Conservation (phyloP, 2,329 filamentous ascomycete genomes). For the Colletotrichum gigasporum region DNA sequence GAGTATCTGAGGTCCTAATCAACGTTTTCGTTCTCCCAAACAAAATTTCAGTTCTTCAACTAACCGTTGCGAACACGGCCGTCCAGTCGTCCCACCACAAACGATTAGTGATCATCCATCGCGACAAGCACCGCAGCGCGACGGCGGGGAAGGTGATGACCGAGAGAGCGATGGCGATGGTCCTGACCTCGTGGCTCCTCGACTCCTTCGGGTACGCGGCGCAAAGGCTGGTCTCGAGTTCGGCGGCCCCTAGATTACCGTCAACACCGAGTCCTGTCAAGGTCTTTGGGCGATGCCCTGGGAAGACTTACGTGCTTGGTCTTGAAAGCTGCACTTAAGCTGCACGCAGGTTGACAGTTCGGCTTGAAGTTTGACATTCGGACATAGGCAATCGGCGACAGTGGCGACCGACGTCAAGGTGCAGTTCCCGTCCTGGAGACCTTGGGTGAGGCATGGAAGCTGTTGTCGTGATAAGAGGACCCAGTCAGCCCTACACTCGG, state of each 20-base stretch:
- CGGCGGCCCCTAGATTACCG: not conserved
- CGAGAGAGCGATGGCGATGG: slow-evolving; percentile 37
- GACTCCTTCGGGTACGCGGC: slow-evolving; percentile 34
- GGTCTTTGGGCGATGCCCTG: not conserved
- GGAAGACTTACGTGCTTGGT: slow-evolving; percentile 27
- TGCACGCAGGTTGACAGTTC: slow-evolving; percentile 33
- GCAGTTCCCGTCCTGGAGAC: slow-evolving; percentile 25
- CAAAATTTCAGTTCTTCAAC: not conserved
- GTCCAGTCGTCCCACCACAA: slow-evolving; percentile 36
- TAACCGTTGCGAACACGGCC: slow-evolving; percentile 23
- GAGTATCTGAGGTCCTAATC: slow-evolving; percentile 11
- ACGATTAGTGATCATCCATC: slow-evolving; percentile 23
- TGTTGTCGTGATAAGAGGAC: too few relatives aligned
- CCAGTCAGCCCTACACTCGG: slow-evolving; percentile 16
- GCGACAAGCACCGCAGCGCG: slow-evolving; percentile 32
- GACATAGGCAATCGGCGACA: slow-evolving; percentile 33
- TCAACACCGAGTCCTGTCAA: not conserved
- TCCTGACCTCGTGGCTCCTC: slow-evolving; percentile 33
- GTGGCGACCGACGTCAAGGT: slow-evolving; percentile 19
- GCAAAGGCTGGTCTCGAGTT: slow-evolving; percentile 27
- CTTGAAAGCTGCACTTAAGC: slow-evolving; percentile 29
- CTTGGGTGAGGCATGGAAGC: slow-evolving; percentile 24
- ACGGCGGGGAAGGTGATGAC: slow-evolving; percentile 29
- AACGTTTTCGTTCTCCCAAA: not conserved
- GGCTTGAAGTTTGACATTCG: slow-evolving; percentile 26